These are phyloP conservation scores for Colletotrichum sojae DNA, from an alignment of 2,329 filamentous ascomycete species.

Conservation along the genomic window DNA sequence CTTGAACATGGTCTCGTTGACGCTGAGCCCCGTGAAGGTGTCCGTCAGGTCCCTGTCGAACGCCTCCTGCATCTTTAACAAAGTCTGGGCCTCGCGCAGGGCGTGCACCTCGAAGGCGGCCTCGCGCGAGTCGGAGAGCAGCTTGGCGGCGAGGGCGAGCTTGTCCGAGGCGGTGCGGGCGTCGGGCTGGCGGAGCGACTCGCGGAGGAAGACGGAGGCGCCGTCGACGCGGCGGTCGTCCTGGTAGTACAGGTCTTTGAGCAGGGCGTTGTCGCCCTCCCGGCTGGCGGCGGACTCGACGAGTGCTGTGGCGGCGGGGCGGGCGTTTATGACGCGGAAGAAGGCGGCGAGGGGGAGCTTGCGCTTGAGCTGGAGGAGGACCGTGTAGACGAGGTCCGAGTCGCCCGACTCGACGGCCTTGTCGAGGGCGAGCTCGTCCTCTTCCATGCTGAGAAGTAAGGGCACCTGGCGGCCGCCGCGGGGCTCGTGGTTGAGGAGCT, in stretches of 20 bases:
- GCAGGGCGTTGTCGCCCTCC: slow-evolving; percentile 80
- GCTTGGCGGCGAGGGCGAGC: slow-evolving; percentile 85
- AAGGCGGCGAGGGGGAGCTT: slow-evolving; percentile 92
- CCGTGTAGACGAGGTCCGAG: slow-evolving; percentile 91
- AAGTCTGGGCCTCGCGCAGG: slow-evolving; percentile 83
- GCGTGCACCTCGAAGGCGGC: slow-evolving; percentile 79
- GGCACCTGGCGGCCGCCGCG: slow-evolving; percentile 97
- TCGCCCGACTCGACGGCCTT: slow-evolving; percentile 97
- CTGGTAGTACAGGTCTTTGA: slow-evolving; percentile 98
- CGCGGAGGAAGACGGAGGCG: slow-evolving; percentile 86
- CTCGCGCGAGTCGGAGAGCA: slow-evolving; percentile 88
- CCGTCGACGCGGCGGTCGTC: slow-evolving; percentile 93
- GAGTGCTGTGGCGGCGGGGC: slow-evolving; percentile 88
- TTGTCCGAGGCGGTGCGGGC: slow-evolving; percentile 84
- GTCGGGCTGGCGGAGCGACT: slow-evolving; percentile 83
- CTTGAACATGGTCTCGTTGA: slow-evolving; percentile 94
- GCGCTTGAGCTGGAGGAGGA: slow-evolving; percentile 88
- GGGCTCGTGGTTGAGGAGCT: slow-evolving; percentile 93
- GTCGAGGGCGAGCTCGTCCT: slow-evolving; percentile 94
- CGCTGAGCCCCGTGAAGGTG: slow-evolving; percentile 84
- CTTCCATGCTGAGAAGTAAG: slow-evolving; percentile 92
- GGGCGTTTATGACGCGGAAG: slow-evolving; percentile 90
- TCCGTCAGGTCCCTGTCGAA: slow-evolving; percentile 88
- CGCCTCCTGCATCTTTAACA: slow-evolving; percentile 88
- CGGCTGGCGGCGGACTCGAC: slow-evolving; percentile 85